Conservation (phyloP, 2,329 filamentous ascomycete genomes). For the Talaromyces piceae region DNA sequence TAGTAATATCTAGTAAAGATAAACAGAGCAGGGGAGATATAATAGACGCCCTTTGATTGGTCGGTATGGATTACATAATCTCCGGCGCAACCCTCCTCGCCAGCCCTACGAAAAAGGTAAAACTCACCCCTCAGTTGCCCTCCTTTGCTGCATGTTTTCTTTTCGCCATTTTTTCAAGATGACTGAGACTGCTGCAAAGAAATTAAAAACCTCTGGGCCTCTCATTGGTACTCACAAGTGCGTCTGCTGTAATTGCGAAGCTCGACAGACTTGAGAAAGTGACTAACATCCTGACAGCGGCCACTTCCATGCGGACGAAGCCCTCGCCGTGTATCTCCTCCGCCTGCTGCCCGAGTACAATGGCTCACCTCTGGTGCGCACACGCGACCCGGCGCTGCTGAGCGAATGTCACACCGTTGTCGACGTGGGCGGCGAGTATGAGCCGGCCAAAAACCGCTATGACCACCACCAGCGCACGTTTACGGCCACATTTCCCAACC, state of each 20-base stretch:
- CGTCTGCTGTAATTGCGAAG: too few species aligned
- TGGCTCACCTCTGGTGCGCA: constrained; percentile 68
- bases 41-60: not conserved
- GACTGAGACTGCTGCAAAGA: constrained; percentile 65
- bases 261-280: too few species aligned
- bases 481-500: constrained; percentile 72
- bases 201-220: constrained; percentile 66
- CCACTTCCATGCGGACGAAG: constrained; percentile 98
- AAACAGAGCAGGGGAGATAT: not conserved
- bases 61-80: not conserved
- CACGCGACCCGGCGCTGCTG: constrained; percentile 72
- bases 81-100: not conserved
- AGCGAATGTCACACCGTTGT: constrained; percentile 87
- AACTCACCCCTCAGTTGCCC: not conserved
- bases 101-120: not conserved
- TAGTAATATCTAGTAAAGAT: not conserved
- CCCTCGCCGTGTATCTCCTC: constrained; percentile 92
- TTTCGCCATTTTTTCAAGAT: constrained; percentile 48
- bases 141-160: constrained; percentile 1
- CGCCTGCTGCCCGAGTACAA: constrained; percentile 77
- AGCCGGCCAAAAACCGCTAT: constrained; percentile 67
- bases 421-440: constrained; percentile 94
- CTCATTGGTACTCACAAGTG: constrained; percentile 87
- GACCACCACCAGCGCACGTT: constrained; percentile 98
- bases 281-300: constrained; percentile 45